Evolutionary conservation across 2,329 filamentous ascomycete species (phyloP).

Genomic region (Colletotrichum euphorbiae): DNA sequence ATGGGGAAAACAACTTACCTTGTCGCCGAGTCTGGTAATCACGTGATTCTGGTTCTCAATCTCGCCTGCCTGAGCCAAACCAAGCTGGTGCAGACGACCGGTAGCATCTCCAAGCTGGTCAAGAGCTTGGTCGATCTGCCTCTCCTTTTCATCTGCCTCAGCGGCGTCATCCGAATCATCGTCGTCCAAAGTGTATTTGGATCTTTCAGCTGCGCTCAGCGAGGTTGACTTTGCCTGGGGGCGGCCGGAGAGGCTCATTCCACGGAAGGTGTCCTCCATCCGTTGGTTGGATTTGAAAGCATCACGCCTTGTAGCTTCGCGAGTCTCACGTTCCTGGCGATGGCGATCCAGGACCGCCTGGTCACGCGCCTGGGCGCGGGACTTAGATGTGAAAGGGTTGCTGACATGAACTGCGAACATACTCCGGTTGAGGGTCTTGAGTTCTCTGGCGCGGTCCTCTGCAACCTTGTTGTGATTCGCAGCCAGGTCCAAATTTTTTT

Average conservation of each 20-base stretch:
- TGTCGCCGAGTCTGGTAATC: conserved; percentile 79
- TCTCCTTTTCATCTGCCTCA: conserved; percentile 48
- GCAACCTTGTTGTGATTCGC: conserved; percentile 80
- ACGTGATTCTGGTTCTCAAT: conserved; percentile 80
- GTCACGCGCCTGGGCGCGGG: conserved; percentile 73
- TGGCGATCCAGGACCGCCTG: conserved; percentile 77
- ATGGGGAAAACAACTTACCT: too few species aligned
- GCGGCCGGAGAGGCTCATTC: conserved; percentile 45
- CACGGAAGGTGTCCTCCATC: conserved; percentile 63
- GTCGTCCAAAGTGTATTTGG: conserved; percentile 83
- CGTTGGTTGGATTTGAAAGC: conserved; percentile 64
- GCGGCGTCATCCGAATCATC: conserved; percentile 68
- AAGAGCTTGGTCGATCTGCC: conserved; percentile 67
- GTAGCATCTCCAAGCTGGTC: conserved; percentile 79
- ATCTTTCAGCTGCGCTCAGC: conserved; percentile 26
- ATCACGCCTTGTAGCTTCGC: conserved; percentile 69
- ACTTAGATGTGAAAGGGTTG: conserved; percentile 81
- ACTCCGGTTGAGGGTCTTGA: conserved; percentile 87
- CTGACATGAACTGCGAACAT: conserved; percentile 89
- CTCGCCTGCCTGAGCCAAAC: conserved; percentile 81
- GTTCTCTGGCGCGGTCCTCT: conserved; percentile 82
- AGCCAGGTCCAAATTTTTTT: conserved; percentile 84
- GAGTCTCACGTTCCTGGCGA: conserved; percentile 72
- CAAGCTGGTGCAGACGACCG: conserved; percentile 75
- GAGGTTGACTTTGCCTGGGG: conserved; percentile 34